Evolutionary conservation across 2,329 filamentous ascomycete genomes (phyloP), one percentile per base, ranked within the genome.

Genomic region (Paraconiothyrium brasiliense): DNA sequence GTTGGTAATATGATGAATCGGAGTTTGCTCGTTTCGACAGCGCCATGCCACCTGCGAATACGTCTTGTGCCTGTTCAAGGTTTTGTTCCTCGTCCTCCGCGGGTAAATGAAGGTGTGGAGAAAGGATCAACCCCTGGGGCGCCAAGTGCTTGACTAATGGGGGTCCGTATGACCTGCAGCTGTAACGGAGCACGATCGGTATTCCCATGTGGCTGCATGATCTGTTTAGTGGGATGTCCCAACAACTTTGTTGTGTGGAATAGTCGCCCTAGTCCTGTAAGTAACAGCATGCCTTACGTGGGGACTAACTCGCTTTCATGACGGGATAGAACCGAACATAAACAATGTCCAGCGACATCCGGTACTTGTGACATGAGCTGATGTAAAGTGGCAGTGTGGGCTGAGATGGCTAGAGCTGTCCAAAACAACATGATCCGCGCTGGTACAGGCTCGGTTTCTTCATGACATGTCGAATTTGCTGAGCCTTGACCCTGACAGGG

Each of bases 121-220:
- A 35, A 60, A 50, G 59, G 44, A 44, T 32, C 57, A 49, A 37
- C 57, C 30, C 54, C 59, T 41, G 52, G 52, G 35, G 20, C 47
- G 37, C 60, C 59, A 60, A 43, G 5, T 51, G 22, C 41, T 41
- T 30, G 37, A 41, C 48, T 43, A 39, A 59, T 59, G 54, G 51
- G 41, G 50, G 13, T 56, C 43, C 58, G 59, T 60, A 65, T 61
- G 50, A 56, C 56, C 52, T 62, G 63, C 65, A 67, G 61, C 44
- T 34, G 43, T 60, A 57, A 61, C 51, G 59, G 58, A 63, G 41
- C 57, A 57, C 46, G 57, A 63, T 65, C 58, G 60, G 60, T 65
- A 30, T 61, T 47, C 27, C 35, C 47, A 47, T 34, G 32, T 47
- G 51, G 37, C 27, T 54, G 57, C 52, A 56, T 50, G 57, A 49